Percentiles rank a stretch among this genome's conserved stretches.
phyloP scores from a whole-genome alignment of 768 basidiomycete species.

The Leccinellum albellum region DNA sequence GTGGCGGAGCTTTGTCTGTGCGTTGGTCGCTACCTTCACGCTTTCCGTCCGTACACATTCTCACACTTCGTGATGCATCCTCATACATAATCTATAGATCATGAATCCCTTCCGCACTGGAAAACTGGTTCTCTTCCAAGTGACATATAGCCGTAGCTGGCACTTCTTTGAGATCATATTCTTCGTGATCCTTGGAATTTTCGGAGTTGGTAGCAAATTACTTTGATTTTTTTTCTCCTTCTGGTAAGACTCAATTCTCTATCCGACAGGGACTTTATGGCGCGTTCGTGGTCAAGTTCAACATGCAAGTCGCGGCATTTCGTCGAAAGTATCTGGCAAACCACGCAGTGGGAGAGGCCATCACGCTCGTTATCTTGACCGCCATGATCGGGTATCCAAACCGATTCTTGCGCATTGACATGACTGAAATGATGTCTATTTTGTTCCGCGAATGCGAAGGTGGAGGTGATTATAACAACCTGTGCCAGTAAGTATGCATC shows the following conservation, averaged over 20 bases:
- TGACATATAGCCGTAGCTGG: conserved; percentile 97
- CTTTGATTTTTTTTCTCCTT: not conserved
- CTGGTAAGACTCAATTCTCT: conserved; percentile 10
- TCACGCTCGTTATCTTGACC: conserved; percentile 80
- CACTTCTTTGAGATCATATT: conserved; percentile 99
- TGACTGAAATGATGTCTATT: conserved; percentile 95
- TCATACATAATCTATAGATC: conserved; percentile 48
- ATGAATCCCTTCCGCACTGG: conserved; percentile 99
- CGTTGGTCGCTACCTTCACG: conserved; percentile 93
- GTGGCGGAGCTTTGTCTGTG: conserved; percentile 98
- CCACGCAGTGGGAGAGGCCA: conserved; percentile 86
- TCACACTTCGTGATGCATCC: conserved; percentile 17
- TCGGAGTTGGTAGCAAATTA: conserved; percentile 62
- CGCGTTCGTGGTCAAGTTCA: conserved; percentile 95
- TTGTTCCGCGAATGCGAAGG: conserved; percentile 96
- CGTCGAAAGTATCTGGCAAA: conserved; percentile 83
- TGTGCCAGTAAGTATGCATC: conserved; percentile 80
- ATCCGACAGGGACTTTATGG: conserved; percentile 84
- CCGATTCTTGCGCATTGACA: conserved; percentile 91
- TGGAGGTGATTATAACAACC: conserved; percentile 82
- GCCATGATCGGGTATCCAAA: conserved; percentile 94
- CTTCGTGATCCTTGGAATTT: conserved; percentile 91
- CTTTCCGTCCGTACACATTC: conserved; percentile 65
- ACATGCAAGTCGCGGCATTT: conserved; percentile 91
- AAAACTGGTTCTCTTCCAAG: conserved; percentile 96